phyloP scores from a whole-genome alignment of 2,329 filamentous ascomycete genomes.

The Colletotrichum spaethianum region DNA sequence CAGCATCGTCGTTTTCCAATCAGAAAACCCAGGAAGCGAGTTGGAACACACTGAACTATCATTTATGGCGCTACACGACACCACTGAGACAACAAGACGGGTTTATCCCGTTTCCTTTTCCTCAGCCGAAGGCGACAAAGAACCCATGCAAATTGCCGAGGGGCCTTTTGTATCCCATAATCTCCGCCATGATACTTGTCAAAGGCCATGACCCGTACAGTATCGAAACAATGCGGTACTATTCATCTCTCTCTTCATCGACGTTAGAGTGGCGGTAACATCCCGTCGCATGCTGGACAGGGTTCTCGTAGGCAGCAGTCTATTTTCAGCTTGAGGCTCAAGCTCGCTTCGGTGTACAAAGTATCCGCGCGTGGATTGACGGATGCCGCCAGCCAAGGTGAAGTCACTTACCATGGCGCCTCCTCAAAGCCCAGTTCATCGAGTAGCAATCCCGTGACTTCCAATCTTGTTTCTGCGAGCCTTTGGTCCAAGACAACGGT shows the following conservation, averaged over 20 bases:
- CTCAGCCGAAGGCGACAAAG: not conserved
- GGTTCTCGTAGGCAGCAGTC: not conserved
- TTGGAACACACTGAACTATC: not conserved
- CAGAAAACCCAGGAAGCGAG: not conserved
- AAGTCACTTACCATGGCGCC: no score
- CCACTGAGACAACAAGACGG: not conserved
- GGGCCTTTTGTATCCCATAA: not conserved
- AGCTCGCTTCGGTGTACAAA: not conserved
- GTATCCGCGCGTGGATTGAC: not conserved
- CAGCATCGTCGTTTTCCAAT: not conserved
- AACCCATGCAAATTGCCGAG: constrained; percentile 10
- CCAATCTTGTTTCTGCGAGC: not conserved
- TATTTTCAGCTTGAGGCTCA: not conserved
- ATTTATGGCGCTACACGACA: not conserved
- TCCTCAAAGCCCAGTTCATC: not conserved
- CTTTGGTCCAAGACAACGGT: no score
- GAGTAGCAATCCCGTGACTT: not conserved
- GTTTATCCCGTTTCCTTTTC: not conserved
- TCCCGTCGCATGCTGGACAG: constrained; percentile 1
- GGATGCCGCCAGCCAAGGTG: not conserved
- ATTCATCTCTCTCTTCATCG: constrained; percentile 18
- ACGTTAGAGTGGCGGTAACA: not conserved
- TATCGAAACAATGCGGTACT: not conserved
- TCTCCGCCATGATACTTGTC: not conserved
- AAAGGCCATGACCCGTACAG: not conserved